phyloP scores from a whole-genome alignment of 257 asterid genomes.

The Solanum habrochaites region DNA sequence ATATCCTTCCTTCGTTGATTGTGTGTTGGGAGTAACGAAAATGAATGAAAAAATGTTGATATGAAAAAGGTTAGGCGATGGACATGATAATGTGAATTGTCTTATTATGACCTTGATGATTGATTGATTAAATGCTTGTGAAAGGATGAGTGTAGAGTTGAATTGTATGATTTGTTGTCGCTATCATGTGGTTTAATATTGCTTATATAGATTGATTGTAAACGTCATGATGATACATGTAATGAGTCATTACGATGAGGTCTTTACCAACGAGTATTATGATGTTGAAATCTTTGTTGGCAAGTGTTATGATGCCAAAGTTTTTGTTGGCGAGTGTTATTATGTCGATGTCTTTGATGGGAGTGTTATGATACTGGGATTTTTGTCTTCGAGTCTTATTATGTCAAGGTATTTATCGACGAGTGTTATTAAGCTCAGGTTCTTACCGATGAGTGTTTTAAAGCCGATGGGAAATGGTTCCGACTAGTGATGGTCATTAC shows the following conservation, averaged over 20 bases:
- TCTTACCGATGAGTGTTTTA: too few species aligned
- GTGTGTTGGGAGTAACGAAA: not conserved
- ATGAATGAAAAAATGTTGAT: not conserved
- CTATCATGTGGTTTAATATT: not conserved
- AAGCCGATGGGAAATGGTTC: not conserved
- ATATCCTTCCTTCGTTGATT: not conserved
- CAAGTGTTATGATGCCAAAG: not conserved
- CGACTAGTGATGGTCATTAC: not conserved
- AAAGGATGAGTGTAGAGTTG: not conserved
- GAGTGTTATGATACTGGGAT: not conserved
- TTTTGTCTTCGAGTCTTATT: too few species aligned
- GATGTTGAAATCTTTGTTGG: not conserved
- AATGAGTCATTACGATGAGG: not conserved
- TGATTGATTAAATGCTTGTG: not conserved
- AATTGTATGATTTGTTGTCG: not conserved
- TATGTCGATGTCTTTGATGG: not conserved
- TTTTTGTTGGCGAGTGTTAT: not conserved
- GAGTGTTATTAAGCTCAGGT: not conserved
- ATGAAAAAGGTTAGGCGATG: not conserved
- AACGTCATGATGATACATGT: too few species aligned
- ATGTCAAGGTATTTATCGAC: too few species aligned
- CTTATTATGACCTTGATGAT: not conserved
- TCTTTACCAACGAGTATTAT: not conserved
- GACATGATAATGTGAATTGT: not conserved
- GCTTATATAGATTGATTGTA: not conserved